Percentiles rank a stretch among this genome's conserved stretches.
These are phyloP conservation scores for Penicillium lagena DNA, from an alignment of 495 filamentous ascomycete species.

Conservation along the genomic window DNA sequence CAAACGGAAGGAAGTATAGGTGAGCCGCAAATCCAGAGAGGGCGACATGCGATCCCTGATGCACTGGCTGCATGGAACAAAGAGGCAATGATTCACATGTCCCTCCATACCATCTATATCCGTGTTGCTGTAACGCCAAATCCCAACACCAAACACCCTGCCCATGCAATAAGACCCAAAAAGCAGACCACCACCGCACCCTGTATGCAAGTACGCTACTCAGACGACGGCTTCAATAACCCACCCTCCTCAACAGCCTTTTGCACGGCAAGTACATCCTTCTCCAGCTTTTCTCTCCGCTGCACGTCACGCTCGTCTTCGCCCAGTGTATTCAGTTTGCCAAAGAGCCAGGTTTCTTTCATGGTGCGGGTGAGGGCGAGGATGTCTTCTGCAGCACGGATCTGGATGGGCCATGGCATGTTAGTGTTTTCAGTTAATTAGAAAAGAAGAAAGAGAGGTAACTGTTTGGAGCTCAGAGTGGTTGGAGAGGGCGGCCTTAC, in stretches of 20 bases:
- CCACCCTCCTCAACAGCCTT: constrained; percentile 40
- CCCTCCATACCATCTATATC: no score
- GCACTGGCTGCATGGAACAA: no score
- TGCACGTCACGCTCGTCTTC: constrained; percentile 36
- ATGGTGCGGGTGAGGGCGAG: constrained; percentile 54
- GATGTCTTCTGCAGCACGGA: constrained; percentile 61
- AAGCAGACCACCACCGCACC: no score
- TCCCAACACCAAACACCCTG: no score
- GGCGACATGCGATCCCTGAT: no score
- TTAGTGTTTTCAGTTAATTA: no score
- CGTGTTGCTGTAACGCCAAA: no score
- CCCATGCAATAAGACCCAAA: no score
- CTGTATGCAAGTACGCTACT: not conserved
- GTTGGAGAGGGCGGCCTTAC: constrained; percentile 27
- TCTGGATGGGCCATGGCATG: constrained; percentile 25
- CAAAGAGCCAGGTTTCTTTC: constrained; percentile 73
- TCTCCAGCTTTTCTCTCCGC: constrained; percentile 42
- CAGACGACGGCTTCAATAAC: constrained; percentile 19
- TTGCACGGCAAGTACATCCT: constrained; percentile 39
- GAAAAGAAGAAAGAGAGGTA: no score
- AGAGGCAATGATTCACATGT: no score
- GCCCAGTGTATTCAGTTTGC: constrained; percentile 58
- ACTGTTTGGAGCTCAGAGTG: not conserved
- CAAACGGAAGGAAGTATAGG: no score
- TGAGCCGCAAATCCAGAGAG: no score